A percentile compares a stretch with the other conserved stretches of the same genome.
phyloP scores from a whole-genome alignment of 306 rosid genomes.

The Dalbergia cultrata region DNA sequence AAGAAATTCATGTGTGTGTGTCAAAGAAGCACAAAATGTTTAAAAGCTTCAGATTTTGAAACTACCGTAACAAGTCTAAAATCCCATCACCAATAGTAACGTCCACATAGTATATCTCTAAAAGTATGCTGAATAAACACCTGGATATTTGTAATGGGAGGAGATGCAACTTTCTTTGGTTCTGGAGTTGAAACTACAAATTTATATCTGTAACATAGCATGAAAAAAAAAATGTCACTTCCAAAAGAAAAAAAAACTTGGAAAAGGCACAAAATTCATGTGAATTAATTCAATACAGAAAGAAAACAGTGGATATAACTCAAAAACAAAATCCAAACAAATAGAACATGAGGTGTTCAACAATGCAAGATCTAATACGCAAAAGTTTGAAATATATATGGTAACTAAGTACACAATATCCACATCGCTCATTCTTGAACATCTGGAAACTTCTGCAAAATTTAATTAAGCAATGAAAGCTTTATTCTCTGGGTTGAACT shows the following conservation, averaged over 20 bases:
- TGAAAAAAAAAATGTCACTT: conserved; percentile 32
- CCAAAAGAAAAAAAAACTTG: conserved; percentile 6
- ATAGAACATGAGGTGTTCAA: conserved; percentile 23
- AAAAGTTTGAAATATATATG: conserved; percentile 18
- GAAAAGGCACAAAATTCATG: conserved; percentile 1
- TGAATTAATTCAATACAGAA: conserved; percentile 1
- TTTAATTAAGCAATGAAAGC: conserved; percentile 31
- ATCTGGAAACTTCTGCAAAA: conserved; percentile 23
- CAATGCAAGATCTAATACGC: conserved; percentile 15
- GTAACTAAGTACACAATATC: conserved; percentile 26
- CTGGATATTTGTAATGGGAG: conserved; percentile 93
- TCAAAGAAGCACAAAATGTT: conserved; percentile 18
- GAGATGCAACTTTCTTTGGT: conserved; percentile 87
- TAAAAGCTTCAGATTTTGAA: conserved; percentile 22
- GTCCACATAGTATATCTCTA: conserved; percentile 21
- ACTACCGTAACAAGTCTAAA: neutral
- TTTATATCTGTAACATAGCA: conserved; percentile 78
- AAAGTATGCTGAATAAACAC: conserved; percentile 47
- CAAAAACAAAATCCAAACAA: conserved; percentile 37
- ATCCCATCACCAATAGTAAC: conserved; percentile 17
- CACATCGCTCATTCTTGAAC: conserved; percentile 27
- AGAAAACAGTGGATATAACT: conserved; percentile 3
- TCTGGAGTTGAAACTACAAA: conserved; percentile 92
- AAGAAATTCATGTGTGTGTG: neutral
- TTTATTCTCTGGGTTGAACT: conserved; percentile 46